A percentile compares a stretch with the other conserved stretches of the same genome.
Evolutionary conservation across 108 stramenopile genomes (phyloP).

Genomic region (Nitzschia sp.): DNA sequence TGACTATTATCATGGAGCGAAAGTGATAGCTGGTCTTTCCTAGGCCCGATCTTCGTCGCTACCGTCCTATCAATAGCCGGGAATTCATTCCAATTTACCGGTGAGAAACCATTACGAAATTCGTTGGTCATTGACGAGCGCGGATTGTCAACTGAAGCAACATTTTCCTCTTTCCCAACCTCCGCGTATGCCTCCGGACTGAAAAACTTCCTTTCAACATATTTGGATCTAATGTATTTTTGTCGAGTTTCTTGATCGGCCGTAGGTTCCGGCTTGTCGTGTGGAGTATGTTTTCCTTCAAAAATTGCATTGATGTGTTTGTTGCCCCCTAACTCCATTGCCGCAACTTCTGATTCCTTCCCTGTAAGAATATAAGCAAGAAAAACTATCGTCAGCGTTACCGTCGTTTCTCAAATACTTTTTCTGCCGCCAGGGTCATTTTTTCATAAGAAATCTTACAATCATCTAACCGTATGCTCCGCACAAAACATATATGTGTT

Average conservation of each 20-base stretch:
- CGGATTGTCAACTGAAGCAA: no score
- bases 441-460: slow-evolving; percentile 35
- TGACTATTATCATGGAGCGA: not conserved
- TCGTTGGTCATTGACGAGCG: not conserved
- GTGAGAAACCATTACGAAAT: not conserved
- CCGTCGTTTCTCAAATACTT: no score
- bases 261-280: slow-evolving; percentile 37
- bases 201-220: slow-evolving; percentile 58
- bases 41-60: not conserved
- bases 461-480: slow-evolving; percentile 70
- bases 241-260: slow-evolving; percentile 52
- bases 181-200: not conserved
- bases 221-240: slow-evolving; percentile 62
- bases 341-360: slow-evolving; percentile 64
- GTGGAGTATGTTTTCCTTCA: slow-evolving; percentile 44
- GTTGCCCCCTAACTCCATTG: slow-evolving; percentile 75
- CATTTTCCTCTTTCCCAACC: not conserved
- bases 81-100: not conserved
- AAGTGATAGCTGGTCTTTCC: not conserved
- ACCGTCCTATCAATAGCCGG: not conserved
- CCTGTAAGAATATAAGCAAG: slow-evolving; percentile 17
- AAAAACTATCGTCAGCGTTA: not conserved
- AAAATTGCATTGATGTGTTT: slow-evolving; percentile 56
- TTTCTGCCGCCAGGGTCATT: not conserved
- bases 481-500: slow-evolving; percentile 89